These are phyloP conservation scores for Trypanosoma melophagium DNA, from an alignment of 208 protist species.

Conservation along the genomic window DNA sequence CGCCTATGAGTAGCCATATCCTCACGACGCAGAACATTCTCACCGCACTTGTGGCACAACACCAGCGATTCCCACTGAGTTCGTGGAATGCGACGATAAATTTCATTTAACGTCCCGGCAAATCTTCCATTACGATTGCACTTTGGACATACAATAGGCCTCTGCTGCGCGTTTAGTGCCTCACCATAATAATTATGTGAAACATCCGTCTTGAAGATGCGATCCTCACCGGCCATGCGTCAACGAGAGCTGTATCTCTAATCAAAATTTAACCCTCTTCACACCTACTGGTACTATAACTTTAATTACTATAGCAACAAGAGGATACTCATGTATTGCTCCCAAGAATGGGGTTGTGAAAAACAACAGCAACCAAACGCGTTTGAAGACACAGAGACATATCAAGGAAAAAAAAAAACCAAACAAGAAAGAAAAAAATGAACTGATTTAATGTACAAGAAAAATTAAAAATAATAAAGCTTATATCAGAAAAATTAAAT, in stretches of 20 bases:
- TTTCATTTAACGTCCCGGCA: conserved; percentile 54
- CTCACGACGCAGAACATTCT: conserved; percentile 34
- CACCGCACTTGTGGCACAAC: conserved; percentile 27
- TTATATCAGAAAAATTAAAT: too few species aligned
- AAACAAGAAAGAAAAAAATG: too few species aligned
- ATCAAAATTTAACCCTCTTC: neutral
- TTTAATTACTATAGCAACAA: too few species aligned
- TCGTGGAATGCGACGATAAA: conserved; percentile 44
- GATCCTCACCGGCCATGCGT: conserved; percentile 22
- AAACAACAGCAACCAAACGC: too few species aligned
- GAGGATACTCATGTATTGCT: too few species aligned
- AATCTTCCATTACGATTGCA: conserved; percentile 53
- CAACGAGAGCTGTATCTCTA: neutral
- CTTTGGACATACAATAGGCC: conserved; percentile 50
- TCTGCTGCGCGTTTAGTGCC: conserved; percentile 20
- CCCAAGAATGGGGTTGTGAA: too few species aligned
- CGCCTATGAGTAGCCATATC: conserved; percentile 26
- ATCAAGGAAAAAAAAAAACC: too few species aligned
- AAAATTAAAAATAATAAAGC: too few species aligned
- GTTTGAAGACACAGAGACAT: too few species aligned
- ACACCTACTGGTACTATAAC: too few species aligned
- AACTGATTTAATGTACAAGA: too few species aligned
- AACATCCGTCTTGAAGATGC: conserved; percentile 23
- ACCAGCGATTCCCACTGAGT: conserved; percentile 25
- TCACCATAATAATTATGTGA: conserved; percentile 68